phyloP scores from a whole-genome alignment of 352 stramenopile species.

The Globisporangium cystogenes region DNA sequence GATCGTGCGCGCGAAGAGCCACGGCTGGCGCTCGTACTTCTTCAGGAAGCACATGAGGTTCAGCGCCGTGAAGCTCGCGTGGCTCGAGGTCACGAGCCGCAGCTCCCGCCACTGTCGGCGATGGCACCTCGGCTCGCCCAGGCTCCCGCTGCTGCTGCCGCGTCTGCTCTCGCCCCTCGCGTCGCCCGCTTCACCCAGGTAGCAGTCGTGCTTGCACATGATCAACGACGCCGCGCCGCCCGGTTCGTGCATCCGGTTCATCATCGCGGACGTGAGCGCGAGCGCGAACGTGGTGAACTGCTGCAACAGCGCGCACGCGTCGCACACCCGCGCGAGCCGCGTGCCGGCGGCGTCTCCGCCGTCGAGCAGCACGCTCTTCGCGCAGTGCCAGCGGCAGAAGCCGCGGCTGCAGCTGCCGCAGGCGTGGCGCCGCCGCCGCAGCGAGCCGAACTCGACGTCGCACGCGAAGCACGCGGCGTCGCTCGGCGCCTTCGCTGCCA shows the following conservation, averaged over 20 bases:
- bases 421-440: slow-evolving; percentile 11
- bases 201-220: slow-evolving; percentile 6
- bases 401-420: slow-evolving; percentile 19
- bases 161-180: neutral
- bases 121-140: slow-evolving; percentile 7
- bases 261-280: slow-evolving; percentile 16
- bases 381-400: slow-evolving; percentile 29
- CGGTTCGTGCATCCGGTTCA: neutral
- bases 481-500: slow-evolving; percentile 1
- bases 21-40: slow-evolving; percentile 21
- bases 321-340: slow-evolving; percentile 14
- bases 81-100: slow-evolving; percentile 12
- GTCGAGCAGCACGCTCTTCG: slow-evolving; percentile 12
- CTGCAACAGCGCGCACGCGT: slow-evolving; percentile 21
- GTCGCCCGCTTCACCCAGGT: neutral
- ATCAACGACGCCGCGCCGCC: neutral
- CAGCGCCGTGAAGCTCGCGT: slow-evolving; percentile 21
- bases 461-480: slow-evolving; percentile 16
- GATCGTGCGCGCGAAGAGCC: slow-evolving; percentile 22
- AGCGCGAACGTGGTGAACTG: slow-evolving; percentile 26
- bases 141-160: neutral
- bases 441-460: slow-evolving; percentile 16
- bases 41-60: slow-evolving; percentile 31
- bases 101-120: slow-evolving; percentile 16
- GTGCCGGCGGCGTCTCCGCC: neutral